Evolutionary conservation across 257 asterid genomes (phyloP).

Genomic region (Solanum clarkiae): DNA sequence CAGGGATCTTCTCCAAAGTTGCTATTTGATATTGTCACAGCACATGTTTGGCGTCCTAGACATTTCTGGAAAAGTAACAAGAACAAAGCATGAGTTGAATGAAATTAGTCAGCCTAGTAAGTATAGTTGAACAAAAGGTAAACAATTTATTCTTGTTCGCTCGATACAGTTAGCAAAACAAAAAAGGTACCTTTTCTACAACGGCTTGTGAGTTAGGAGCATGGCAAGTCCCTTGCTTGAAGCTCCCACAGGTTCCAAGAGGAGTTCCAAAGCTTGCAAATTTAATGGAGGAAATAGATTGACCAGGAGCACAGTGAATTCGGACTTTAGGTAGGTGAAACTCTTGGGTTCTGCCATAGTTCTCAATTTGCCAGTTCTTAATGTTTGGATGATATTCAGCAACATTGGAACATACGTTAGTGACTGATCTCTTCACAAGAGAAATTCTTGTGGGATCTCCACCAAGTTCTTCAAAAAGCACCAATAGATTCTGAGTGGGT

Average conservation of each 20-base stretch:
- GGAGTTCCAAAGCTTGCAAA: constrained; percentile 99
- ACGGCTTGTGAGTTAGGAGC: constrained; percentile 47
- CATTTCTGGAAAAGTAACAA: constrained; percentile 45
- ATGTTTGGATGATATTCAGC: constrained; percentile 81
- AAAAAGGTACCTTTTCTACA: constrained; percentile 51
- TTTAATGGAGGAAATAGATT: constrained; percentile 65
- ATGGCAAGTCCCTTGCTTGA: constrained; percentile 88
- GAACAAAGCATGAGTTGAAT: not conserved
- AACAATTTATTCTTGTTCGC: not conserved
- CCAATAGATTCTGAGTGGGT: constrained; percentile 64
- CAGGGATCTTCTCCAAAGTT: constrained; percentile 93
- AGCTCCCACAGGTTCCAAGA: constrained; percentile 74
- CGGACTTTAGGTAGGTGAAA: constrained; percentile 63
- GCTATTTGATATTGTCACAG: constrained; percentile 58
- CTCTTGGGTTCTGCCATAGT: constrained; percentile 44
- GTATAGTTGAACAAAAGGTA: not conserved
- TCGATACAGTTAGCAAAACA: not conserved
- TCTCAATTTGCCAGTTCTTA: constrained; percentile 74
- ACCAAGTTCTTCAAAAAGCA: constrained; percentile 84
- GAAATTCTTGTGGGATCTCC: constrained; percentile 75
- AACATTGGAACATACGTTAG: constrained; percentile 71
- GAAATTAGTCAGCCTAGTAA: not conserved
- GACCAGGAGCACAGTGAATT: constrained; percentile 55
- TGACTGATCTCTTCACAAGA: constrained; percentile 61
- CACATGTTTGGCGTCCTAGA: constrained; percentile 54